Base-by-base conservation (phyloP, 768 basidiomycete species). In the Leucocoprinus leucothites region DNA sequence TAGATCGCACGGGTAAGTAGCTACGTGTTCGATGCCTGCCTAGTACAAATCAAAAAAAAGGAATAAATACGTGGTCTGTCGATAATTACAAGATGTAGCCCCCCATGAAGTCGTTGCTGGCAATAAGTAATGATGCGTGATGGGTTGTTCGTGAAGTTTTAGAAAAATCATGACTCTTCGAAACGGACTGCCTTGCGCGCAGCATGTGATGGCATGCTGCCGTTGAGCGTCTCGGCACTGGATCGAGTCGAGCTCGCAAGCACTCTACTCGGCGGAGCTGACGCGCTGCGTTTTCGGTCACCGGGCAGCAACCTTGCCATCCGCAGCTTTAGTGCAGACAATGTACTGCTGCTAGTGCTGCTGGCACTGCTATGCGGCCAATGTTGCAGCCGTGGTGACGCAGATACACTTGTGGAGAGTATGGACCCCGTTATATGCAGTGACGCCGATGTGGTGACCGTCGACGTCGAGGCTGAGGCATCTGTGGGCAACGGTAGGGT, bases 401-500 rank as follows among this genome's bases (percentile, higher is more conserved):
- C 34, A 24, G 22, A 35, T 8, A 40, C 38, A n/a, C 9, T 22
- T 16, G 13, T 25, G n/a, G 38, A 21, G 22, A 28, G 9, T 22
- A 22, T 18, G 26, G 31, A 19, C 9, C 28, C n/a, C n/a, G 52
- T 13, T 19, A 38, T 34, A 31, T 35, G 47, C n/a, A 44, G 51
- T 16, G 41, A 48, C n/a, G 28, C 28, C 9, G 49, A 42, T 21
- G 50, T 46, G 53, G 48, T 58, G 34, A n/a, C n/a, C n/a, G 57
- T 40, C n/a, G 46, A 53, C 44, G 40, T 31, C 34, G 51, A 60
- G 38, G 35, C 52, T 57, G 40, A 57, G 26, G 51, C 56, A 44
- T 24, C 18, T 1, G 41, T 21, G 9, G 74, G 64, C 3, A 70
- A 70, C 16, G 70, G 63, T 31, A 66, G 72, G 22, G 80, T 80